A percentile compares a stretch with the other conserved stretches of the same genome.
Evolutionary conservation across 768 basidiomycete species (phyloP).

Genomic region (Pholiota conissans): DNA sequence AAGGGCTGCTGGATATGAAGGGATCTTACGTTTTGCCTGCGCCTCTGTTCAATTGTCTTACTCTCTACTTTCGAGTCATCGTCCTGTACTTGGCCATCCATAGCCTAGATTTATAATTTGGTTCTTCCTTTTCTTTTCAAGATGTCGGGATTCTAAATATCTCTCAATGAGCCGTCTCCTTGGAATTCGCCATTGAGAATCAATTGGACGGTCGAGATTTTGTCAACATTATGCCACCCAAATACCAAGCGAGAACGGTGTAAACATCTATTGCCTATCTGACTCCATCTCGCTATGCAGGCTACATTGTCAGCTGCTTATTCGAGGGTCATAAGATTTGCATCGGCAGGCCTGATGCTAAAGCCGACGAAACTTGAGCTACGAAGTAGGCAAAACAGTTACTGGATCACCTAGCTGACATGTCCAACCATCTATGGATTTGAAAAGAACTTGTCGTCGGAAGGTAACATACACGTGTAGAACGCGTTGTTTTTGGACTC

Average conservation of each 20-base stretch:
- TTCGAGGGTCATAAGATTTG: neutral
- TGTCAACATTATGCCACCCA: neutral
- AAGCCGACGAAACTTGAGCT: neutral
- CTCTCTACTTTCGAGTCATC: conserved; percentile 4
- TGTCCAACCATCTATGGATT: conserved; percentile 3
- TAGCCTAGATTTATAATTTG: conserved; percentile 18
- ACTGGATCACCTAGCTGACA: neutral
- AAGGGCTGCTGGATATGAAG: conserved; percentile 13
- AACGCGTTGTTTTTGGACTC: conserved; percentile 7
- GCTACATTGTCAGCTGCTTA: neutral
- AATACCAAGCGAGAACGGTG: neutral
- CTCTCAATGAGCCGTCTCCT: neutral
- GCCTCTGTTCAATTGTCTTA: conserved; percentile 4
- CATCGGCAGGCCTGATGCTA: neutral
- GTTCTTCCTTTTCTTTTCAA: conserved; percentile 8
- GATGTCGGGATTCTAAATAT: neutral
- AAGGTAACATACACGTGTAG: conserved; percentile 16
- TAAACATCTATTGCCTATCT: neutral
- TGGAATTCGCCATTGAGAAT: neutral
- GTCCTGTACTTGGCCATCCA: conserved; percentile 12
- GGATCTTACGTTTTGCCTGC: conserved; percentile 12
- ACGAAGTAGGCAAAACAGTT: neutral
- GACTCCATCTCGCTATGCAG: neutral
- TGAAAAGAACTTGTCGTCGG: conserved; percentile 1
- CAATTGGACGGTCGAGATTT: neutral